A percentile compares a stretch with the other conserved stretches of the same genome.
phyloP scores from a whole-genome alignment of 768 basidiomycete genomes.

The Leccinum aurantiacum region DNA sequence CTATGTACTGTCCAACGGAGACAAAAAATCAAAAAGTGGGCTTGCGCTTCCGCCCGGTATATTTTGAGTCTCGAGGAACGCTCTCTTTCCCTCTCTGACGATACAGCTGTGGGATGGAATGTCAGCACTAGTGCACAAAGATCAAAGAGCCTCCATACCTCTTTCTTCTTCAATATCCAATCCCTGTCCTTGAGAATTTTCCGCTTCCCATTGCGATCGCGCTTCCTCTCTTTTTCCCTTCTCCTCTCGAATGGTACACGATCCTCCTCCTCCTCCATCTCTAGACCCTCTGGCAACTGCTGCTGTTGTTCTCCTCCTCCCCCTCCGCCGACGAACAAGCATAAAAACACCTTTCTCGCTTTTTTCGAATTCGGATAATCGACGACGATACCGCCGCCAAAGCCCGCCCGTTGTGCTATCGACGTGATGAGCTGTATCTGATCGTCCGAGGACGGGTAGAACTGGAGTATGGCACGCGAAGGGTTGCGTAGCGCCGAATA shows the following conservation, averaged over 20 bases:
- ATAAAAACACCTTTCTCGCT: conserved; percentile 92
- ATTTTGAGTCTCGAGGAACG: conserved; percentile 86
- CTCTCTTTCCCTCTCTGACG: conserved; percentile 81
- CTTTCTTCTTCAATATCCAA: conserved; percentile 97
- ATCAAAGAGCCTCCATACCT: conserved; percentile 48
- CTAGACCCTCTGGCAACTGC: conserved; percentile 74
- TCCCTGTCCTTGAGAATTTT: conserved; percentile 75
- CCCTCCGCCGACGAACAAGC: conserved; percentile 85
- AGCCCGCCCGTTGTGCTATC: conserved; percentile 91
- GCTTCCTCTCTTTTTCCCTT: conserved; percentile 62
- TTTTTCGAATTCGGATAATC: conserved; percentile 98
- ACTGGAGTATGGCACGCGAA: conserved; percentile 85
- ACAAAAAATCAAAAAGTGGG: conserved; percentile 60
- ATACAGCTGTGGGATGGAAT: conserved; percentile 64
- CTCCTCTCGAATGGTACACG: conserved; percentile 71
- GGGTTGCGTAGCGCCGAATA: conserved; percentile 85
- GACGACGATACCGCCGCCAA: conserved; percentile 93
- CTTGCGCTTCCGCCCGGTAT: conserved; percentile 87
- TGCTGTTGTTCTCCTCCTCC: conserved; percentile 56
- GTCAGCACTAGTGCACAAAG: conserved; percentile 3
- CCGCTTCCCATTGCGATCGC: conserved; percentile 63
- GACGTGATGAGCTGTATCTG: conserved; percentile 95
- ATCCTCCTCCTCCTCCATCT: conserved; percentile 60
- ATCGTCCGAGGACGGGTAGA: conserved; percentile 96
- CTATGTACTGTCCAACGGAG: background rate